These are phyloP conservation scores for Sungouiozyma ichnusensis DNA, from an alignment of 805 yeast genomes.

Conservation along the genomic window DNA sequence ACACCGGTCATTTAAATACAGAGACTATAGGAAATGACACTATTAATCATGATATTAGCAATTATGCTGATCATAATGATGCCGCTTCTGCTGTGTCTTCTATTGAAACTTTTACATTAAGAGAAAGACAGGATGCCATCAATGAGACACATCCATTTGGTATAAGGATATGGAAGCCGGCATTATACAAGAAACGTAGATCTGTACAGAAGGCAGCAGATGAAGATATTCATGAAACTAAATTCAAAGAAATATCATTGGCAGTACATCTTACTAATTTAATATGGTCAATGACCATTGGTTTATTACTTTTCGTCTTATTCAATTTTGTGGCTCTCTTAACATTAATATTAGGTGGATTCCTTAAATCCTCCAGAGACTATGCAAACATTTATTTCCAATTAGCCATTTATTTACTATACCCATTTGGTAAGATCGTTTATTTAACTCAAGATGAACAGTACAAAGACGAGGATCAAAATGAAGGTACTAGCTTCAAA, in stretches of 20 bases:
- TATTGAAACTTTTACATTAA: constrained; percentile 71
- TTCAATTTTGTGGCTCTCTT: constrained; percentile 34
- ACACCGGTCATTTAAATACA: no score
- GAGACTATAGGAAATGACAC: no score
- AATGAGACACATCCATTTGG: constrained; percentile 97
- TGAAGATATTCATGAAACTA: constrained; percentile 80
- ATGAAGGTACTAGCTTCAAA: constrained; percentile 74
- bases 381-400: constrained; percentile 53
- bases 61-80: constrained; percentile 24
- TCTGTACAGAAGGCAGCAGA: constrained; percentile 88
- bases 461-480: constrained; percentile 75
- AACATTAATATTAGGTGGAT: constrained; percentile 34
- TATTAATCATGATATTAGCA: no score
- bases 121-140: constrained; percentile 93
- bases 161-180: constrained; percentile 97
- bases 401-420: constrained; percentile 60
- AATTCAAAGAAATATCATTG: constrained; percentile 43
- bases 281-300: constrained; percentile 67
- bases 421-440: constrained; percentile 88
- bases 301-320: constrained; percentile 45
- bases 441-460: constrained; percentile 67
- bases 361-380: constrained; percentile 39
- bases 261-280: constrained; percentile 58
- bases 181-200: constrained; percentile 82
- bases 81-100: constrained; percentile 31